These are phyloP conservation scores for Myrmaecium sp. DNA, from an alignment of 2,329 filamentous ascomycete genomes.

Conservation along the genomic window DNA sequence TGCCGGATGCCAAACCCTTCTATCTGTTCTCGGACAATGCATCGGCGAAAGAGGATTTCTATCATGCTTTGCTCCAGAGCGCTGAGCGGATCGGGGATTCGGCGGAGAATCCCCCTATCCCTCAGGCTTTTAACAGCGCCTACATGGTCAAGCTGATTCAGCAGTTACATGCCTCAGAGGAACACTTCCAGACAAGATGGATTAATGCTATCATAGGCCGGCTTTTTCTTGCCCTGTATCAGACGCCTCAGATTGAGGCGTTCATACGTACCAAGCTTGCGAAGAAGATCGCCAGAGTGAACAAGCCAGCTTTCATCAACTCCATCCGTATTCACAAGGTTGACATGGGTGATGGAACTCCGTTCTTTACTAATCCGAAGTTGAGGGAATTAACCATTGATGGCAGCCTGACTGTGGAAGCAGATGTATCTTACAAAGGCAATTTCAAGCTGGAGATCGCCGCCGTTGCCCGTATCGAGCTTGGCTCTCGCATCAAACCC, in stretches of 20 bases:
- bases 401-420: slow-evolving; percentile 74
- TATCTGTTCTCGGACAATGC: slow-evolving; percentile 90
- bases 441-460: slow-evolving; percentile 81
- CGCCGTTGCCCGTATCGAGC: slow-evolving; percentile 80
- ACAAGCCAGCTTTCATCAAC: slow-evolving; percentile 78
- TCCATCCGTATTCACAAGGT: slow-evolving; percentile 70
- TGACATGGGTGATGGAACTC: slow-evolving; percentile 71
- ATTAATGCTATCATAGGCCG: slow-evolving; percentile 82
- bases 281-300: slow-evolving; percentile 89
- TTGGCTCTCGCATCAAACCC: slow-evolving; percentile 75
- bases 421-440: slow-evolving; percentile 75
- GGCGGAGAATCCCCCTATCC: slow-evolving; percentile 43
- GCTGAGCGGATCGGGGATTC: slow-evolving; percentile 51
- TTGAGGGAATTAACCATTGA: slow-evolving; percentile 82
- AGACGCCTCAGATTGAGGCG: slow-evolving; percentile 63
- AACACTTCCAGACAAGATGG: slow-evolving; percentile 81
- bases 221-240: slow-evolving; percentile 75
- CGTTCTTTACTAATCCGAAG: slow-evolving; percentile 74
- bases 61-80: slow-evolving; percentile 76
- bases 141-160: slow-evolving; percentile 84
- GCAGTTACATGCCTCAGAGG: slow-evolving; percentile 76
- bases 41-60: slow-evolving; percentile 96
- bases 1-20: slow-evolving; percentile 67
- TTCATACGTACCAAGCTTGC: slow-evolving; percentile 73
- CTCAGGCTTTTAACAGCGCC: slow-evolving; percentile 63